Evolutionary conservation across 495 filamentous ascomycete genomes (phyloP), one percentile per base, ranked within the genome.

Genomic region (Penicillium daleae): DNA sequence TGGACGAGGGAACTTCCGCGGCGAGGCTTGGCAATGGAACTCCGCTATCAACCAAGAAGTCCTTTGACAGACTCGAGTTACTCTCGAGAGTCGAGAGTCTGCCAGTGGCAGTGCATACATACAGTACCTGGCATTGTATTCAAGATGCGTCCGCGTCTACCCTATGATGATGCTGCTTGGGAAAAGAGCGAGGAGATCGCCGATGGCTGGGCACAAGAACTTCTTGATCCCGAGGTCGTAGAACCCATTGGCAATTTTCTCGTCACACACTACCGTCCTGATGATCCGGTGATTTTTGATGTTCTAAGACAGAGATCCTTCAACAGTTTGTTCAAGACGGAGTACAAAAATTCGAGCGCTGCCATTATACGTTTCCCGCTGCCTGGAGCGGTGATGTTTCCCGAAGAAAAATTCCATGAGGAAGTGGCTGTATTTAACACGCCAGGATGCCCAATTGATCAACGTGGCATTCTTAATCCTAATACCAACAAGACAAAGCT

Each of bases 331-430:
- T 44, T 44, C 40, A 44, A 44, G 40, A 44, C n/a, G 10, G n/a
- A 6, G 6, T 44, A n/a, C 40, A 44, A n/a, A 6, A 44, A 44
- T 15, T 15, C 15, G 17, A n/a, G 40, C 40, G 40, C 17, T 22
- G 40, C 40, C n/a, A 15, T 44, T 3, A 44, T 44, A 44, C 40
- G 40, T 6, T 44, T 44, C 40, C 40, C 40, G 13, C 21, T 10
- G 40, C 40, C 40, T 7, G 40, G 40, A 15, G 40, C 40, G 6
- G 13, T 44, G 10, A 44, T 44, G 62, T 78, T 74, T 60, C 73
- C 71, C 0, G 73, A 75, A 60, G 74, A 75, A 31, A 78, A 78
- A 59, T 51, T 78, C 17, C 60, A 40, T 6, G 74, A 76, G 64
- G 79, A 83, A 48, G 76, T 71, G 5, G 70, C 78, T 51, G 72